Percentiles rank a stretch among this genome's conserved stretches.
Evolutionary conservation across 2,329 filamentous ascomycete species (phyloP).

Genomic region (Talaromyces atroroseus): DNA sequence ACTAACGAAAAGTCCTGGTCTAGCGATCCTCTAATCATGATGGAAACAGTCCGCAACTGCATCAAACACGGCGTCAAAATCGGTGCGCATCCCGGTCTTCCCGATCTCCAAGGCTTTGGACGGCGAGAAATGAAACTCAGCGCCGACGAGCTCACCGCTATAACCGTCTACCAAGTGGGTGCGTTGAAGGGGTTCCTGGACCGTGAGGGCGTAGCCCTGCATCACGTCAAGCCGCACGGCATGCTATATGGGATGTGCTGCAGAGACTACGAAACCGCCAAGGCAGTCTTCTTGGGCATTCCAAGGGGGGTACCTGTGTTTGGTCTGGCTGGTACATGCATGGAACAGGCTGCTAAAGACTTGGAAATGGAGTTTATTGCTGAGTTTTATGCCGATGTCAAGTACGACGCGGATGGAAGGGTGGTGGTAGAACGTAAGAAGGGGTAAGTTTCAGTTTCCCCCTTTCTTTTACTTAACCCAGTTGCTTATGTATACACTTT

Average conservation of each 20-base stretch:
- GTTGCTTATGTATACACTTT: not conserved
- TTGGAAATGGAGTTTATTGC: conserved; percentile 50
- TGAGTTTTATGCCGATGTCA: conserved; percentile 53
- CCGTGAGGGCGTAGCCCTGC: conserved; percentile 50
- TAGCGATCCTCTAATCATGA: conserved; percentile 61
- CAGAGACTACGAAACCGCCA: conserved; percentile 47
- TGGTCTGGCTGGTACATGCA: conserved; percentile 50
- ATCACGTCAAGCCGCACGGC: conserved; percentile 61
- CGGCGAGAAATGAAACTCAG: conserved; percentile 56
- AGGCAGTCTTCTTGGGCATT: conserved; percentile 50
- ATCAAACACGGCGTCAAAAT: conserved; percentile 53
- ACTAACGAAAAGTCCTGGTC: conserved; percentile 14
- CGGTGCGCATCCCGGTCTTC: conserved; percentile 60
- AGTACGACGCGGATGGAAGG: conserved; percentile 47
- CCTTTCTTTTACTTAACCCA: not conserved
- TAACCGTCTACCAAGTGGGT: conserved; percentile 59
- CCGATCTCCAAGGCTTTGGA: conserved; percentile 62
- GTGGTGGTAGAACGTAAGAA: conserved; percentile 56
- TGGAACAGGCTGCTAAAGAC: conserved; percentile 51
- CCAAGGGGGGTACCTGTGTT: conserved; percentile 49
- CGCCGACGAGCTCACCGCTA: conserved; percentile 53
- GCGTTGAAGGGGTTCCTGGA: conserved; percentile 57
- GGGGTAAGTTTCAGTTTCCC: conserved; percentile 30
- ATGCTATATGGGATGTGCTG: conserved; percentile 56
- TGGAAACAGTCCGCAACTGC: conserved; percentile 53